phyloP scores from a whole-genome alignment of 2,329 filamentous ascomycete genomes.

The Teratosphaeria destructans region DNA sequence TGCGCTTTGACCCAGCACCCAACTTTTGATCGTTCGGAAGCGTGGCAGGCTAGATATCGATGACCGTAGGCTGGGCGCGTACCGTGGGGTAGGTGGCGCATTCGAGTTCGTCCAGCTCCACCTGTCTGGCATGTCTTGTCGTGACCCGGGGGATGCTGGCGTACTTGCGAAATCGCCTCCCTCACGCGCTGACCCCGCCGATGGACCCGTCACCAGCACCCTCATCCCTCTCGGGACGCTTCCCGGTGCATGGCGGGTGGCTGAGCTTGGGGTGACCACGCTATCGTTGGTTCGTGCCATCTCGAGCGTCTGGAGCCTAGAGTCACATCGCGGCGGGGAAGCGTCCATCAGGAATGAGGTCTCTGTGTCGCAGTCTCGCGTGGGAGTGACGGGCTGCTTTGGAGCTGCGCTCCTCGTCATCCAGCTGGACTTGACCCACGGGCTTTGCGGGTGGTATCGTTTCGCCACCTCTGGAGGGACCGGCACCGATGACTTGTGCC shows the following conservation, averaged over 20 bases:
- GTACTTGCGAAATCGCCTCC: neutral
- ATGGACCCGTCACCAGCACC: neutral
- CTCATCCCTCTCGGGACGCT: neutral
- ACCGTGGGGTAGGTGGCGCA: slow-evolving; percentile 17
- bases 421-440: slow-evolving; percentile 5
- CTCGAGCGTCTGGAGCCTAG: neutral
- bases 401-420: neutral
- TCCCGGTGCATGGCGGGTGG: neutral
- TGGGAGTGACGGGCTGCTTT: neutral
- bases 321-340: neutral
- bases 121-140: slow-evolving; percentile 3
- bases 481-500: neutral
- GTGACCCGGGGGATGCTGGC: neutral
- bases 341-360: neutral
- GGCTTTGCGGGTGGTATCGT: slow-evolving; percentile 6
- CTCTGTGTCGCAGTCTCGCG: neutral
- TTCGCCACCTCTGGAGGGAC: slow-evolving; percentile 1
- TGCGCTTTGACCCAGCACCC: slow-evolving; percentile 7
- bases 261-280: neutral
- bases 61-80: slow-evolving; percentile 4
- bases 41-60: slow-evolving; percentile 7
- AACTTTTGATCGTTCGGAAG: slow-evolving; percentile 9
- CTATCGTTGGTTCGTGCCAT: neutral
- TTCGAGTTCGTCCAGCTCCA: slow-evolving; percentile 21
- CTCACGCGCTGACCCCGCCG: neutral